Base-by-base conservation (phyloP, 192 early-diverging fungal species). In the Backusella tuberculispora region DNA sequence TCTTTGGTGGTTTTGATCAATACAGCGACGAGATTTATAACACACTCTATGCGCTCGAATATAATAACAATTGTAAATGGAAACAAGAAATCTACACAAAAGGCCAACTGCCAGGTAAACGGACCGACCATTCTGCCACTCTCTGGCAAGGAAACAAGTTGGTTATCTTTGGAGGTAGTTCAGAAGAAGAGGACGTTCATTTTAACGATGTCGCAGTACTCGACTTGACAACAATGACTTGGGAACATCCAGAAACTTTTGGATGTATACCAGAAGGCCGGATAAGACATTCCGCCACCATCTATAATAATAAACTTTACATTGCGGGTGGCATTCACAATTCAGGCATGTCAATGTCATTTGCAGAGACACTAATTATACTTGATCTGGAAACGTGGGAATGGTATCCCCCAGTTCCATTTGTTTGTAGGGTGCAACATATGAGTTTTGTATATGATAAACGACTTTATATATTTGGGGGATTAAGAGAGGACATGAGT, bases 21-120 rank as follows among this genome's bases (percentile, higher is more conserved):
- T 92, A 90, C 69, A 89, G 85, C 12, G 89, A 90, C 73, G 90
- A 88, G 45, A 90, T 92, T 45, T 91, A 85, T 79, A 90, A 92
- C 68, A 86, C 88, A 66, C 75, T 92, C 14, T 87, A 87, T 72
- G 76, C 78, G 13, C 74, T 91, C 3, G 81, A 84, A 2, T 75
- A 84, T 10, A 79, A 81, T 8, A 76, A 79, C 67, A 53, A 44
- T 13, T 74, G 56, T 12, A 63, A 73, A 48, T 92, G 90, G 90
- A 76, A 53, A 19, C 79, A 80, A 24, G 70, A 88, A 21, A 82
- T 88, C 29, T 84, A 86, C 47, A 84, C 84, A 17, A 87, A 85
- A 24, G 88, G 86, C 19, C 68, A 76, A 40, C 60, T 41, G 1
- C 72, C 66, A 47, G 85, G 85, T 6, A 85, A 89, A 73, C 82